phyloP scores from a whole-genome alignment of 2,329 filamentous ascomycete genomes.

The Achaetomium macrosporum region DNA sequence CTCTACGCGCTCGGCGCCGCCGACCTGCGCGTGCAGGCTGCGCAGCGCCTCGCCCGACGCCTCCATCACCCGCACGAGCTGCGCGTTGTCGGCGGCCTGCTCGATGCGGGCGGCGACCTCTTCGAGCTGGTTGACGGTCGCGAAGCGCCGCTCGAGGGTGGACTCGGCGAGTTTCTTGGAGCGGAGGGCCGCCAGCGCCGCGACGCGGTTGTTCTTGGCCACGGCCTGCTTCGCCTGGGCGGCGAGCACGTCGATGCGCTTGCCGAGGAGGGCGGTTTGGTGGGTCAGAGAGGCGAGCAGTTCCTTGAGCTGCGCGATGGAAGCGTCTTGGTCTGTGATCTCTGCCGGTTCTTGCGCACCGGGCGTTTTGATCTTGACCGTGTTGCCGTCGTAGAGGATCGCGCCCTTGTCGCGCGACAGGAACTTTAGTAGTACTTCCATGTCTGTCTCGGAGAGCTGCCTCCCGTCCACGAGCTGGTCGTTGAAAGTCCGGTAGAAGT shows the following conservation, averaged over 20 bases:
- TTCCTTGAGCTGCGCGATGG: conserved; percentile 77
- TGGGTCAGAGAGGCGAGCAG: conserved; percentile 69
- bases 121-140: conserved; percentile 74
- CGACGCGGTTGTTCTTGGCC: conserved; percentile 62
- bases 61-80: conserved; percentile 77
- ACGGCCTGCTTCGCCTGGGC: conserved; percentile 65
- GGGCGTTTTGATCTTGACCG: conserved; percentile 65
- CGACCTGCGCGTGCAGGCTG: conserved; percentile 68
- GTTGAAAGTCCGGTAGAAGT: conserved; percentile 56
- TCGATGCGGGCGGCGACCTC: conserved; percentile 77
- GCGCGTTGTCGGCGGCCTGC: conserved; percentile 77
- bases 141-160: conserved; percentile 64
- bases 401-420: conserved; percentile 60
- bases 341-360: conserved; percentile 34
- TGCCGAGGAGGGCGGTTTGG: conserved; percentile 61
- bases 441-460: conserved; percentile 55
- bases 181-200: conserved; percentile 71
- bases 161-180: conserved; percentile 77
- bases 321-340: conserved; percentile 72
- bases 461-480: conserved; percentile 43
- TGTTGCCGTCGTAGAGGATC: conserved; percentile 57
- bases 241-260: conserved; percentile 61
- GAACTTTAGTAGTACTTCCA: conserved; percentile 65
- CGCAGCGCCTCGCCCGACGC: conserved; percentile 67
- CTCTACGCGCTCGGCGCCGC: conserved; percentile 70